These are phyloP conservation scores for Sporothrix euskadiensis DNA, from an alignment of 2,329 filamentous ascomycete species.

Conservation along the genomic window DNA sequence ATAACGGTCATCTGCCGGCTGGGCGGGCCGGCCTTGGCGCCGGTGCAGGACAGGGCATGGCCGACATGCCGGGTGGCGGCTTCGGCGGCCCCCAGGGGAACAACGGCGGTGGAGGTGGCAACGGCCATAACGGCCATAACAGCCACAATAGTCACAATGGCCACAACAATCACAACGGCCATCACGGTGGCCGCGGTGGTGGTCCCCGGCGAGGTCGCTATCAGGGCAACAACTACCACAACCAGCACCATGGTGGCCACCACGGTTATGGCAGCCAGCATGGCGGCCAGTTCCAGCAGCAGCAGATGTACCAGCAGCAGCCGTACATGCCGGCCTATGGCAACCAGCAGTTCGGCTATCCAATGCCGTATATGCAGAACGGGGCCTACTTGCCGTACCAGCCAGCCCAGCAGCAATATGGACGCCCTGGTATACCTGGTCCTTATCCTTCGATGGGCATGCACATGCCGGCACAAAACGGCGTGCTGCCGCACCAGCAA, in stretches of 20 bases:
- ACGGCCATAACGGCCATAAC: constrained; percentile 35
- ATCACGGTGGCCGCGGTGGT: constrained; percentile 34
- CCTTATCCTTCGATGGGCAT: constrained; percentile 12
- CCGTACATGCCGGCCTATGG: constrained; percentile 55
- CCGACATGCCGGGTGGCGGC: constrained; percentile 23
- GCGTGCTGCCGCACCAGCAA: constrained; percentile 23
- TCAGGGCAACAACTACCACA: constrained; percentile 36
- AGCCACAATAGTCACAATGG: constrained; percentile 36
- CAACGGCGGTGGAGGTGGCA: constrained; percentile 38
- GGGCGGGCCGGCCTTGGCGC: constrained; percentile 61
- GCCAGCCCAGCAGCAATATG: constrained; percentile 52
- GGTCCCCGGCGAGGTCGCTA: constrained; percentile 41
- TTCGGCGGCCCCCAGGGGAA: constrained; percentile 35
- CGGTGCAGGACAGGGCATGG: constrained; percentile 35
- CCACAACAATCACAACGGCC: constrained; percentile 38
- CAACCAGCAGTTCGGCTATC: constrained; percentile 47
- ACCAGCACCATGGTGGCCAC: constrained; percentile 37
- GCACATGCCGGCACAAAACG: constrained; percentile 15
- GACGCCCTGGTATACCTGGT: constrained; percentile 41
- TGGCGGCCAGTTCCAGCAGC: constrained; percentile 40
- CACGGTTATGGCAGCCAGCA: constrained; percentile 38
- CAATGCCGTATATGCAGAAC: constrained; percentile 59
- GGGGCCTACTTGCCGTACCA: constrained; percentile 41
- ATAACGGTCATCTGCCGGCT: constrained; percentile 73
- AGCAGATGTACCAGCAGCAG: constrained; percentile 52